Percentiles rank a stretch among this genome's conserved stretches.
phyloP scores from a whole-genome alignment of 192 early-diverging fungal species.

The Gryganskiella cystojenkinii region DNA sequence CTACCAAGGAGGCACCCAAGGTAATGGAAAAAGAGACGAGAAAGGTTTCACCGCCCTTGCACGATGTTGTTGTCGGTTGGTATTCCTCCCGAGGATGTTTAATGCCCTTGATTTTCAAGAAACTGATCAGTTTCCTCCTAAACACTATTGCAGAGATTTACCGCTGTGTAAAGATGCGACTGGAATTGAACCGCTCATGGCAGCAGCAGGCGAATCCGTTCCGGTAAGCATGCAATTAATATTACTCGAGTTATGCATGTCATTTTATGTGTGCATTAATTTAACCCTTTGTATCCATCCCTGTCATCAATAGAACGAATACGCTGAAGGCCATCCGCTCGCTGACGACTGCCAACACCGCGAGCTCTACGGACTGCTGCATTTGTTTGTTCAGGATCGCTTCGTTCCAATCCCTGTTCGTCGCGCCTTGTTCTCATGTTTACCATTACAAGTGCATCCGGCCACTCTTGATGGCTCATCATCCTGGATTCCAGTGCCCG shows the following conservation, averaged over 20 bases:
- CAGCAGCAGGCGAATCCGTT: constrained; percentile 73
- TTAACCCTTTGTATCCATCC: constrained; percentile 2
- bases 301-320: constrained; percentile 39
- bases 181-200: constrained; percentile 79
- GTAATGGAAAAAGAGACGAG: constrained; percentile 49
- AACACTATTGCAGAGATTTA: constrained; percentile 76
- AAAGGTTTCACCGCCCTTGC: too few species aligned
- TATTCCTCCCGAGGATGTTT: too few species aligned
- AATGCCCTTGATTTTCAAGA: too few species aligned
- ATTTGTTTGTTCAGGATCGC: constrained; percentile 90
- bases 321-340: constrained; percentile 58
- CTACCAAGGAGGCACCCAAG: constrained; percentile 89
- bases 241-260: background rate
- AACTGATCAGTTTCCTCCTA: background rate
- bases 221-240: constrained; percentile 45
- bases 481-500: constrained; percentile 86
- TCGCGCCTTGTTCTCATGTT: constrained; percentile 94
- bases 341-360: constrained; percentile 58
- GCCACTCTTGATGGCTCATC: constrained; percentile 76
- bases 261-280: background rate
- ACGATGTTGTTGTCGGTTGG: too few species aligned
- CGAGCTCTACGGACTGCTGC: constrained; percentile 75
- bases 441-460: constrained; percentile 95
- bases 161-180: constrained; percentile 90
- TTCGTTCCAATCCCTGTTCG: constrained; percentile 92